Evolutionary conservation across 1,284 basidiomycete species (phyloP), one percentile per base, ranked within the genome.

Genomic region (Volvariella volvacea): DNA sequence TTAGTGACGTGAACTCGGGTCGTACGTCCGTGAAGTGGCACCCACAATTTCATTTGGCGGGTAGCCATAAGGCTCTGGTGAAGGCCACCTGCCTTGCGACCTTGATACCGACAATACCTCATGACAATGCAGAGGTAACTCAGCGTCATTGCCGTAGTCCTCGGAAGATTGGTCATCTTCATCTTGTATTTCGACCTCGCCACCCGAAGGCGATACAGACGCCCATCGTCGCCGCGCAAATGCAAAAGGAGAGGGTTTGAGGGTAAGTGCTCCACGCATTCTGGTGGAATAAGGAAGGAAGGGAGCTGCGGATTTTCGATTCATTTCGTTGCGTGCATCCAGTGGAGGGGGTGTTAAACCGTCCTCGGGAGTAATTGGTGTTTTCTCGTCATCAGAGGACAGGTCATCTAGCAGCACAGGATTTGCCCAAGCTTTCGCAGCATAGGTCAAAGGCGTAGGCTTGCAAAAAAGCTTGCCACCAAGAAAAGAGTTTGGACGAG

Each of bases 311-410:
- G 46, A 38, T 6, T 42, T 22, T 33, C 39, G 21, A 16, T 48
- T 46, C 17, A 46, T 47, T 20, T 50, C 50, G 7, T 55, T 54
- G 1, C 48, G 51, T 28, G 50, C 53, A 16, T 54, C 50, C 25
- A 62, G 55, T 37, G 56, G 56, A 22, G 63, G 54, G 22, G 65
- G 60, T 8, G 54, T 54, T 15, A 55, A 53, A 19, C 62, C 53
- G 49, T 77, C 74, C 20, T 76, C 70, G 3, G 70, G 76, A 3
- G 76, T 80, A 31, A 71, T 70, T 14, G 74, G 74, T 16, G 67
- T 65, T 37, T 66, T 67, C 42, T 71, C 73, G 43, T 70, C 72
- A 47, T 74, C 69, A 22, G 70, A 68, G 8, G 61, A 57, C 3
- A 62, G 63, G 21, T 67, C 65, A 41, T 70, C 64, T 45, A 67